Evolutionary conservation across 257 asterid species (phyloP).

Genomic region (Salvia splendens): DNA sequence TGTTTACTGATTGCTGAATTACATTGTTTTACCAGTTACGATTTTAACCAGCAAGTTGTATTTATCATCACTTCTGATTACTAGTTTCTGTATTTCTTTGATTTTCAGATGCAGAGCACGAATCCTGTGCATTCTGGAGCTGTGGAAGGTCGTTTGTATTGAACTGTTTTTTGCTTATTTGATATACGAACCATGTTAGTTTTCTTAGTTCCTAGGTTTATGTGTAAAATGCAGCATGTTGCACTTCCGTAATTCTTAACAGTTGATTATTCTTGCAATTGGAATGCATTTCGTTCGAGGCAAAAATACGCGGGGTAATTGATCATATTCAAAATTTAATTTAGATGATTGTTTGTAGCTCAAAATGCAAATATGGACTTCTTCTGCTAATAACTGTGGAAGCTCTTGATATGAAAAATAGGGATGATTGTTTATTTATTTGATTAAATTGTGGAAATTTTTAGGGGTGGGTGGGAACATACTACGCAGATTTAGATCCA

Average conservation of each 20-base stretch:
- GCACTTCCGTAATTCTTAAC: not conserved
- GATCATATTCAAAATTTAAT: not conserved
- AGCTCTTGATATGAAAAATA: not conserved
- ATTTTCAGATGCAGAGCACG: conserved; percentile 46
- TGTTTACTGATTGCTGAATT: not conserved
- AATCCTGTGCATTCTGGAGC: conserved; percentile 38
- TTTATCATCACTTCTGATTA: conserved; percentile 20
- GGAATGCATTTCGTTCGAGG: conserved; percentile 8
- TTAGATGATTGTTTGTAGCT: conserved; percentile 6
- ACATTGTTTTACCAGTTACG: not conserved
- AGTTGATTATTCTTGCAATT: not conserved
- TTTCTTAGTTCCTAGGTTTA: not conserved
- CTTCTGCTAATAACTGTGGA: conserved; percentile 16
- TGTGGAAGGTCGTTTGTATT: conserved; percentile 45
- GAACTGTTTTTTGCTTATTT: not conserved
- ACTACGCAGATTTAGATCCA: conserved; percentile 43
- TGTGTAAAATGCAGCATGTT: conserved; percentile 7
- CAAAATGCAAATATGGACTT: conserved; percentile 12
- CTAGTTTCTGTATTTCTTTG: conserved; percentile 17
- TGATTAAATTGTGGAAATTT: conserved; percentile 28
- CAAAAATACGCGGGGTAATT: not conserved
- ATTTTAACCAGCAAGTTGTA: not conserved
- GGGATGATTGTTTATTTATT: not conserved
- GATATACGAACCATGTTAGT: conserved; percentile 3
- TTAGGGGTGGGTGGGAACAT: conserved; percentile 44